phyloP scores from a whole-genome alignment of 257 asterid genomes.

The Capsicum chinense region DNA sequence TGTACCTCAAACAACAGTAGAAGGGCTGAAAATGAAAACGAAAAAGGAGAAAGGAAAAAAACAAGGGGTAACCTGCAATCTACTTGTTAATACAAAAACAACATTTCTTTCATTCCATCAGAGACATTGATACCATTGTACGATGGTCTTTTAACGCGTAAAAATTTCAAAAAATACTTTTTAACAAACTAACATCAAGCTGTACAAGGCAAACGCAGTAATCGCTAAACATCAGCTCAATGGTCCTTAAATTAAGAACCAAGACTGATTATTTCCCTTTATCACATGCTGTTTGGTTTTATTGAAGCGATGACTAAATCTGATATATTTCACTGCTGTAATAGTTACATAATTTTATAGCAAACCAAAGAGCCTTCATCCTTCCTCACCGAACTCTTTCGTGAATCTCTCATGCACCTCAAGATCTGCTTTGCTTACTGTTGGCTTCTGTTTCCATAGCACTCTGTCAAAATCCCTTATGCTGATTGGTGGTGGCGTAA shows the following conservation, averaged over 20 bases:
- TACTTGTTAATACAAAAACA: not conserved
- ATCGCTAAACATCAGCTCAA: conserved; percentile 14
- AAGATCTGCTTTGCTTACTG: conserved; percentile 52
- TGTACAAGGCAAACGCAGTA: conserved; percentile 9
- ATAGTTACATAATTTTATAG: not conserved
- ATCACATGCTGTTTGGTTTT: not conserved
- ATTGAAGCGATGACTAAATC: not conserved
- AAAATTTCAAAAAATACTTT: not conserved
- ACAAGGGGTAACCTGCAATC: not conserved
- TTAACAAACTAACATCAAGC: not conserved
- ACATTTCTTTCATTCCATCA: conserved; percentile 6
- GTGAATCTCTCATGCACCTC: conserved; percentile 56
- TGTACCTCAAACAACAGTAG: not conserved
- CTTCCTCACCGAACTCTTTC: conserved; percentile 55
- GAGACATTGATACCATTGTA: not conserved
- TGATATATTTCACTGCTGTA: not conserved
- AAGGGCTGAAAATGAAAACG: not conserved
- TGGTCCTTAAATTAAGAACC: conserved; percentile 22
- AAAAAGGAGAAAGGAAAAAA: not conserved
- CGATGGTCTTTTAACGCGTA: conserved; percentile 8
- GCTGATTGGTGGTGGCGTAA: conserved; percentile 49
- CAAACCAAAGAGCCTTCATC: conserved; percentile 33
- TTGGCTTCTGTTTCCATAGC: conserved; percentile 46
- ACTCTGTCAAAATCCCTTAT: conserved; percentile 48
- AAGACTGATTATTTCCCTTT: not conserved